Evolutionary conservation across 148 eudicot genomes (phyloP), one percentile per base, ranked within the genome.

Genomic region (Spergularia bocconei): DNA sequence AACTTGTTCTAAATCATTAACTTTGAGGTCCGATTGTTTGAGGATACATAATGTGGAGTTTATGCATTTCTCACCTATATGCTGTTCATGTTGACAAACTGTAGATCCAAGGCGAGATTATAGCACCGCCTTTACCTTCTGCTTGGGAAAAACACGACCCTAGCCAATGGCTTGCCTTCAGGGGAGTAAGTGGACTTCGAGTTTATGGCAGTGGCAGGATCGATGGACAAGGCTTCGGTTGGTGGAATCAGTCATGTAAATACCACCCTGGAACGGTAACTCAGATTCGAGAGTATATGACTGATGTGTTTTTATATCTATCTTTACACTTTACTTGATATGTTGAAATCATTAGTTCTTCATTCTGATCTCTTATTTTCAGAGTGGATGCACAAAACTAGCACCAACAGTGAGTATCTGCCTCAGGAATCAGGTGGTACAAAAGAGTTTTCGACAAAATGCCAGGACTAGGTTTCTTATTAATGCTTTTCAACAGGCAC

Each of bases 221-320:
- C 8, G 79, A 88, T 56, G 94, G 90, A 66, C 76, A 63, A 65
- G 94, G 94, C 19, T 75, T 79, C n/a, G 81, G 78, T 39, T 90
- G 94, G 94, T 90, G 94, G 94, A 86, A 90, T 57, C 90, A 88
- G 75, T 90, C 94, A 3, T 88, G 94, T 74, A 86, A 73, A 82
- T 79, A 86, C 75, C 86, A 85, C 76, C 94, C 94, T 10, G 21
- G 67, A 21, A 60, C 75, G 90, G 94, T 90, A 86, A n/a, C 59
- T 52, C 44, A 69, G 36, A 68, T 17, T 17, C 33, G 5, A 11
- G 50, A 68, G 29, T 52, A 53, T 44, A 15, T 29, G 72, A 52
- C 11, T 52, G 20, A 29, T 9, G 29, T 15, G 13, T 25, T 69
- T 52, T 25, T 23, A 29, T 29, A 29, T 29, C 36, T 29, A 29